Percentiles rank a stretch among this genome's conserved stretches.
phyloP scores from a whole-genome alignment of 2,329 filamentous ascomycete species.

The Monosporascus sp. region DNA sequence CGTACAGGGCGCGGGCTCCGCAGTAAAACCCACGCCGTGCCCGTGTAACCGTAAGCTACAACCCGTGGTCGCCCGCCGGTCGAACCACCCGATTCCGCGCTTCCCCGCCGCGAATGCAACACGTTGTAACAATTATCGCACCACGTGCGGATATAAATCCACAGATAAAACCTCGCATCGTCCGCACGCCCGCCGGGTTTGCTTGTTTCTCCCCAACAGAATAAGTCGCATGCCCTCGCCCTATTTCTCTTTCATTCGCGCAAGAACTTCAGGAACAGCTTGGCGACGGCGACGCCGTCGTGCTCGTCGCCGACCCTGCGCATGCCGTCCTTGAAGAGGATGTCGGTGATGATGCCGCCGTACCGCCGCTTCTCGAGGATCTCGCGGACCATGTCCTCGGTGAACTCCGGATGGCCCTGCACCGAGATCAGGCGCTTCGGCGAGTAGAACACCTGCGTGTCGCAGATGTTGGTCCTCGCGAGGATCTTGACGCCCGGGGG shows the following conservation, averaged over 20 bases:
- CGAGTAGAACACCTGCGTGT: constrained; percentile 74
- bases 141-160: no score
- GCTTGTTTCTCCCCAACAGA: not conserved
- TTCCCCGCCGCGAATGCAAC: not conserved
- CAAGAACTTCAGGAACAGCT: constrained; percentile 72
- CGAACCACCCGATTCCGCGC: not conserved
- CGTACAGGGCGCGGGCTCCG: no score
- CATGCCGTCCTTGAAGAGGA: constrained; percentile 63
- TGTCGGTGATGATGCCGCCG: constrained; percentile 64
- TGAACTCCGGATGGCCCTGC: constrained; percentile 86
- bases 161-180: no score
- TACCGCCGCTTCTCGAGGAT: constrained; percentile 59
- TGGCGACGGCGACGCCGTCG: constrained; percentile 71
- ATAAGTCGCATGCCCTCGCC: not conserved
- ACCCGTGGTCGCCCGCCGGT: not conserved
- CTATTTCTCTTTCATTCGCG: constrained; percentile 39
- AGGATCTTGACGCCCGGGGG: constrained; percentile 58
- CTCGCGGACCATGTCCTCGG: constrained; percentile 62
- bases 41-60: not conserved
- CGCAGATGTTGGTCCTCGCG: constrained; percentile 60
- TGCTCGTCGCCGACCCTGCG: constrained; percentile 60
- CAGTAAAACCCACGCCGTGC: not conserved
- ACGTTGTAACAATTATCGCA: no score
- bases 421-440: constrained; percentile 64
- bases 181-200: no score